phyloP scores from a whole-genome alignment of 106 monocot species.

The Phalaenopsis aphrodite region DNA sequence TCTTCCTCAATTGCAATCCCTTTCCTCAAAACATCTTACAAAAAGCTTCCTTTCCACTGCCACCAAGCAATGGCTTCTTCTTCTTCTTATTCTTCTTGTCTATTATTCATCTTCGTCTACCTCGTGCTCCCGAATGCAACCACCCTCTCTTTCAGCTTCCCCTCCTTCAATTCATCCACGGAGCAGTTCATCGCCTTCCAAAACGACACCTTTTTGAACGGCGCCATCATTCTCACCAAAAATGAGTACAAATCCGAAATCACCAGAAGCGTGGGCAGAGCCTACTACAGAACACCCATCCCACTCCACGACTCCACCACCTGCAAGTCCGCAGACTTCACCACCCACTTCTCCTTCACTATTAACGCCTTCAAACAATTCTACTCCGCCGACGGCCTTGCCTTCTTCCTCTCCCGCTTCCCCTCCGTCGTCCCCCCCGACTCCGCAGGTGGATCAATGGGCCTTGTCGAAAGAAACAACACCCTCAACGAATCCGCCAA shows the following conservation, averaged over 20 bases:
- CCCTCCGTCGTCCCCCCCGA: neutral
- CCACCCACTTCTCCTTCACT: constrained; percentile 57
- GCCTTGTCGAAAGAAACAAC: no score
- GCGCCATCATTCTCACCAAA: constrained; percentile 32
- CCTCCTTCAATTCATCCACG: constrained; percentile 10
- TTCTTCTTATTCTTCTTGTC: neutral
- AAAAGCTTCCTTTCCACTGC: neutral
- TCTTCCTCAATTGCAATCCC: no score
- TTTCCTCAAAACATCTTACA: neutral
- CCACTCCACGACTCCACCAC: constrained; percentile 24
- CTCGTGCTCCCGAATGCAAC: constrained; percentile 4
- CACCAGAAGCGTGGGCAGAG: constrained; percentile 35
- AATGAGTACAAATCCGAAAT: constrained; percentile 18
- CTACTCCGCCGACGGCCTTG: constrained; percentile 40
- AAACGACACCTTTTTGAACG: constrained; percentile 34
- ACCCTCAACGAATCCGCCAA: no score
- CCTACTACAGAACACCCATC: constrained; percentile 22
- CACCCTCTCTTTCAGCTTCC: constrained; percentile 37
- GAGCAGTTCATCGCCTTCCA: constrained; percentile 21
- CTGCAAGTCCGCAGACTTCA: constrained; percentile 27
- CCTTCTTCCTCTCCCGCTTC: constrained; percentile 64
- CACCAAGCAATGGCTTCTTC: neutral
- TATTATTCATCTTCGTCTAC: constrained; percentile 5
- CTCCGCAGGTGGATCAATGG: neutral
- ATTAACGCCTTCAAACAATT: constrained; percentile 18